A percentile compares a stretch with the other conserved stretches of the same genome.
These are phyloP conservation scores for Knoxdaviesia proteae DNA, from an alignment of 2,329 filamentous ascomycete species.

Conservation along the genomic window DNA sequence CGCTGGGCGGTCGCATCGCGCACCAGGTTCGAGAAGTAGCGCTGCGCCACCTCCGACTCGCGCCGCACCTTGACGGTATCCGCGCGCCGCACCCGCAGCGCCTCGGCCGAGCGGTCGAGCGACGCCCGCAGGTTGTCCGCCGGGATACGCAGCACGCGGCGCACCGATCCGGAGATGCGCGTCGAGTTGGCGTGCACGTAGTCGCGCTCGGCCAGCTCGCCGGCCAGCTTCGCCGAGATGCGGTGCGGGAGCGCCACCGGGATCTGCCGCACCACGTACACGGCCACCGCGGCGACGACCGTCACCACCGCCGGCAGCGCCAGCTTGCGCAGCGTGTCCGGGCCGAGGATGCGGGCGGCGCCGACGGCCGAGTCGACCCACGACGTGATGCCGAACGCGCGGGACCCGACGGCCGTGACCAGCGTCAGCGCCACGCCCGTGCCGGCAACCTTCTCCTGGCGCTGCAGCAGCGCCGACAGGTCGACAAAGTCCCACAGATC, in stretches of 20 bases:
- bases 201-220: constrained; percentile 62
- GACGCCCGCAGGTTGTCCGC: constrained; percentile 70
- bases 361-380: constrained; percentile 81
- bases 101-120: constrained; percentile 68
- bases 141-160: constrained; percentile 72
- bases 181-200: constrained; percentile 79
- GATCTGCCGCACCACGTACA: constrained; percentile 71
- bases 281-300: constrained; percentile 51
- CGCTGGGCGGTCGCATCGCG: constrained; percentile 37
- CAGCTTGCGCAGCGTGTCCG: constrained; percentile 59
- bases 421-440: constrained; percentile 90
- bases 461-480: constrained; percentile 58
- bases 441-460: constrained; percentile 84
- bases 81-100: constrained; percentile 56
- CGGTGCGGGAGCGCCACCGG: constrained; percentile 74
- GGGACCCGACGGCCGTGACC: constrained; percentile 63
- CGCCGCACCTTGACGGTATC: constrained; percentile 62
- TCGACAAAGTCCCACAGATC: constrained; percentile 92
- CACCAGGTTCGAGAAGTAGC: constrained; percentile 78
- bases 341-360: constrained; percentile 60
- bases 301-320: constrained; percentile 62
- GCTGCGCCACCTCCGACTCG: constrained; percentile 71
- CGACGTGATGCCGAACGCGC: constrained; percentile 61
- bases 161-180: constrained; percentile 69
- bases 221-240: constrained; percentile 64